A percentile compares a stretch with the other conserved stretches of the same genome.
These are phyloP conservation scores for Agapanthus africanus DNA, from an alignment of 106 monocot species.

Conservation along the genomic window DNA sequence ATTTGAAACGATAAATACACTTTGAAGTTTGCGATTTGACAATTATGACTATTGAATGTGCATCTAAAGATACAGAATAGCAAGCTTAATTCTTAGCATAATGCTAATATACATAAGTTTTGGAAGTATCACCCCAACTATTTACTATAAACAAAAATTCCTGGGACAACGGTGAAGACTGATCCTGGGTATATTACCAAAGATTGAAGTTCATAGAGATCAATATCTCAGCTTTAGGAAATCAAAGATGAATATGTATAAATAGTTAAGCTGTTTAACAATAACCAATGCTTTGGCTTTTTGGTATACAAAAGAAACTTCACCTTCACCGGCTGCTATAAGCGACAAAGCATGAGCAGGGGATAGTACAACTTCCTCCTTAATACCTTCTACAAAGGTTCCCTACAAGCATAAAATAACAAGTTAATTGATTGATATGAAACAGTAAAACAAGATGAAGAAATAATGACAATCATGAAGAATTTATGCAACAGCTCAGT, in stretches of 20 bases:
- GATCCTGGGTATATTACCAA: not conserved
- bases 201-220: not conserved
- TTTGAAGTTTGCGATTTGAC: not conserved
- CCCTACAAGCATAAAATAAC: constrained; percentile 38
- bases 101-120: not conserved
- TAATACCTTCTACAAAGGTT: constrained; percentile 92
- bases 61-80: not conserved
- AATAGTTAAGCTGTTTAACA: not conserved
- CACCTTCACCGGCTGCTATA: constrained; percentile 96
- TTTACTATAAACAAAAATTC: not conserved
- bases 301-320: constrained; percentile 12
- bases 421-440: constrained; percentile 10
- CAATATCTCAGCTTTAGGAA: not conserved
- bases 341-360: constrained; percentile 98
- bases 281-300: not conserved
- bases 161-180: too few species aligned
- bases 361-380: constrained; percentile 93
- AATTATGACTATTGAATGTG: not conserved
- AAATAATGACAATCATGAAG: too few species aligned
- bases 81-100: not conserved
- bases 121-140: not conserved
- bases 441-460: too few species aligned
- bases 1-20: not conserved
- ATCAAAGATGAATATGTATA: not conserved
- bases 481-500: not conserved